Base-by-base conservation (phyloP, 805 yeast species). In the Kodamaea leandrae region DNA sequence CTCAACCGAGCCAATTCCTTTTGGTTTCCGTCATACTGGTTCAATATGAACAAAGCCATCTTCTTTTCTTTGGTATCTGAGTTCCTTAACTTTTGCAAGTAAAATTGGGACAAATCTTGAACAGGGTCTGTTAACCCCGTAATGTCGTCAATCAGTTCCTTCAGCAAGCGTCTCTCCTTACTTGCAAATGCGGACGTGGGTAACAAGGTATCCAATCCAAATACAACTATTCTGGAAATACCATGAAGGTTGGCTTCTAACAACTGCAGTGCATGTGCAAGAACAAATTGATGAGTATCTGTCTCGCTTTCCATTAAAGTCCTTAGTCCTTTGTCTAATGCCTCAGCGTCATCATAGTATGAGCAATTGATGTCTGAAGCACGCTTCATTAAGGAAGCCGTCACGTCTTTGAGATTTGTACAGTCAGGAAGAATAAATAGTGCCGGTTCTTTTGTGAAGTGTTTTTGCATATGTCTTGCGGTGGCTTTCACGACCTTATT, bases 131-230 rank as follows among this genome's bases (percentile, higher is more conserved):
- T 39, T 2, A 58, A 44, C 13, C 60, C 61, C 6, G 47, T 17
- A 14, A 53, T 43, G 14, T 43, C 21, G 7, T 41, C 39, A 7
- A 32, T n/a, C n/a, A n/a, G n/a, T n/a, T n/a, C n/a, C n/a, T 24
- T 29, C 12, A 18, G 10, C 21, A 16, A 6, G 18, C 17, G 12
- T 29, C 24, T 26, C 4, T 18, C 18, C 8, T 28, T 20, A 12
- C 40, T 21, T 3, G 44, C 25, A 13, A 52, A 47, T 7, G 59
- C 60, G 6, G 50, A 30, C 34, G 54, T 55, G 4, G 58, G 58
- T 12, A 55, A 27, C n/a, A 56, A 42, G 6, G 52, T 29, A 28
- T 58, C 60, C 9, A 57, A 36, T 6, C 57, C 58, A 21, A 49
- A 29, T 5, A 55, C 37, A 2, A 52, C 32, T 14, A 57, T 20